These are phyloP conservation scores for Fragilaria crotonensis DNA, from an alignment of 108 stramenopile species.

Conservation along the genomic window DNA sequence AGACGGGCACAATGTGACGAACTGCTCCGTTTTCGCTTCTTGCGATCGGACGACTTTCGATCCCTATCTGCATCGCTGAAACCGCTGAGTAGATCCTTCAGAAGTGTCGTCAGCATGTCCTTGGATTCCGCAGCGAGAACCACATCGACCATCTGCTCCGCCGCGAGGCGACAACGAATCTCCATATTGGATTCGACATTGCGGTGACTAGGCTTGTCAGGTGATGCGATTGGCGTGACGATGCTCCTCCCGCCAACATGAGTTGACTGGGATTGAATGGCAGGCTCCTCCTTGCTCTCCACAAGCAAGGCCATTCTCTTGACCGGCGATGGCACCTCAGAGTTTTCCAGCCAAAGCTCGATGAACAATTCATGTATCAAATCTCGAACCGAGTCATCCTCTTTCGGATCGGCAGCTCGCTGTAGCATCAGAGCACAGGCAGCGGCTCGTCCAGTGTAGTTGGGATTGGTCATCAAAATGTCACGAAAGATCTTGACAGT, in stretches of 20 bases:
- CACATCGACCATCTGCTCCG: slow-evolving; percentile 90
- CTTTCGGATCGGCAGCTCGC: slow-evolving; percentile 81
- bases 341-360: slow-evolving; percentile 59
- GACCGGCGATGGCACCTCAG: not conserved
- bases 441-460: slow-evolving; percentile 63
- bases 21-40: slow-evolving; percentile 39
- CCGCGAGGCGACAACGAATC: slow-evolving; percentile 25
- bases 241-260: not conserved
- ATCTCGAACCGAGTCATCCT: slow-evolving; percentile 91
- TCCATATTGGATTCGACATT: slow-evolving; percentile 28
- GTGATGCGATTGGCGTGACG: slow-evolving; percentile 4
- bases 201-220: slow-evolving; percentile 10
- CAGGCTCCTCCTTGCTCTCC: not conserved
- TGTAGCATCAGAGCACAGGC: slow-evolving; percentile 70
- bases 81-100: slow-evolving; percentile 68
- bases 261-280: too few species aligned
- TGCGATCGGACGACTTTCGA: slow-evolving; percentile 50
- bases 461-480: slow-evolving; percentile 68
- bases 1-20: slow-evolving; percentile 53
- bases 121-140: slow-evolving; percentile 63
- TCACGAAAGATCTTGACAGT: slow-evolving; percentile 81
- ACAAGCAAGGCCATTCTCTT: not conserved
- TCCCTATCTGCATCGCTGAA: slow-evolving; percentile 73
- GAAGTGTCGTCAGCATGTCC: slow-evolving; percentile 60
- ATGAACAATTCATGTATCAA: slow-evolving; percentile 83